These are phyloP conservation scores for Verruconis gallopava DNA, from an alignment of 2,329 filamentous ascomycete genomes.

Conservation along the genomic window DNA sequence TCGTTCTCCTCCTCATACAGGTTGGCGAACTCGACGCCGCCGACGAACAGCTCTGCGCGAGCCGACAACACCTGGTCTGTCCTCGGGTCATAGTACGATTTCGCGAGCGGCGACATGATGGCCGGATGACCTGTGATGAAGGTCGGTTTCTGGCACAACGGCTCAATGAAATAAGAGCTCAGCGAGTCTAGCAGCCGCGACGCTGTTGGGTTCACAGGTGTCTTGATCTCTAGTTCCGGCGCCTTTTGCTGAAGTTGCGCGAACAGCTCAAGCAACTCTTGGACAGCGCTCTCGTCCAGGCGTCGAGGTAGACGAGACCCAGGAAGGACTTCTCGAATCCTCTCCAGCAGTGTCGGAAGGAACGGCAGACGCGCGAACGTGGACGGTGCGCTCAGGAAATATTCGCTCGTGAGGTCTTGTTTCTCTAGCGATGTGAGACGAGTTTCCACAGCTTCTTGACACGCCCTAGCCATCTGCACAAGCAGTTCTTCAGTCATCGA, in stretches of 20 bases:
- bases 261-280: constrained; percentile 46
- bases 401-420: constrained; percentile 19
- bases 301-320: constrained; percentile 37
- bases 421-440: constrained; percentile 36
- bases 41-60: constrained; percentile 73
- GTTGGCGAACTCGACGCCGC: constrained; percentile 74
- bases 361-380: constrained; percentile 56
- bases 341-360: constrained; percentile 42
- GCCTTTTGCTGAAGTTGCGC: constrained; percentile 22
- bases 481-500: constrained; percentile 56
- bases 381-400: constrained; percentile 29
- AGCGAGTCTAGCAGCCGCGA: constrained; percentile 72
- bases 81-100: constrained; percentile 60
- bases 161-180: constrained; percentile 64
- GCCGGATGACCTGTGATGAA: constrained; percentile 87
- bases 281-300: constrained; percentile 25
- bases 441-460: constrained; percentile 15
- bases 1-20: constrained; percentile 98
- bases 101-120: constrained; percentile 81
- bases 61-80: constrained; percentile 62
- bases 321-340: not conserved
- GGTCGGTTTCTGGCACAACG: constrained; percentile 55
- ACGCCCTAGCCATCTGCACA: constrained; percentile 26
- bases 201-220: constrained; percentile 18
- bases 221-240: not conserved